Evolutionary conservation across 176 grass and related monocot genomes (phyloP).

Genomic region (Oryza punctata): DNA sequence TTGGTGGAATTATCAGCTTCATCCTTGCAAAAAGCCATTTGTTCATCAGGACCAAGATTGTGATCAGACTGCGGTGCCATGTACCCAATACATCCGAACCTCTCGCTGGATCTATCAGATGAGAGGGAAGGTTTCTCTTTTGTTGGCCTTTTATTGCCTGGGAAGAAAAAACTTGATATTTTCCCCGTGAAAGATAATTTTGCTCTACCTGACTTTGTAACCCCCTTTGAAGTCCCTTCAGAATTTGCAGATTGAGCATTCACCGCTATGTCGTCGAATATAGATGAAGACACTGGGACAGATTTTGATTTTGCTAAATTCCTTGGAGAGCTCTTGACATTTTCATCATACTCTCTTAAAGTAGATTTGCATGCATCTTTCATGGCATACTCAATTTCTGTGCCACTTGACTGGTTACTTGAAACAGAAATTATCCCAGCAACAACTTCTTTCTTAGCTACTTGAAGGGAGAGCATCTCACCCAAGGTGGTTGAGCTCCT

Average conservation of each 20-base stretch:
- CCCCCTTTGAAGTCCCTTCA: constrained; percentile 40
- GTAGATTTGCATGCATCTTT: constrained; percentile 43
- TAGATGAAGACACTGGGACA: constrained; percentile 70
- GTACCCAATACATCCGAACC: constrained; percentile 25
- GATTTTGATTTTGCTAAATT: constrained; percentile 79
- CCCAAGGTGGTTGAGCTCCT: constrained; percentile 92
- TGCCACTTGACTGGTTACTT: constrained; percentile 10
- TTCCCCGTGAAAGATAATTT: constrained; percentile 79
- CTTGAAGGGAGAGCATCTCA: constrained; percentile 83
- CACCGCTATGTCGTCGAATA: constrained; percentile 53
- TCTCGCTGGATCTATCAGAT: constrained; percentile 36
- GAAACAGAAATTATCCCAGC: constrained; percentile 22
- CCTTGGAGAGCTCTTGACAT: constrained; percentile 36
- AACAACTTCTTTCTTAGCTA: constrained; percentile 49
- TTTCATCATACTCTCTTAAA: constrained; percentile 40
- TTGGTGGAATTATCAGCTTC: constrained; percentile 29
- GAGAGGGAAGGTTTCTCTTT: constrained; percentile 56
- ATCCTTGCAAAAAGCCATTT: constrained; percentile 40
- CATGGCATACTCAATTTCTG: constrained; percentile 40
- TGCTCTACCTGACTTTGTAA: constrained; percentile 49
- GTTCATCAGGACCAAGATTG: constrained; percentile 33
- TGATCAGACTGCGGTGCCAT: constrained; percentile 11
- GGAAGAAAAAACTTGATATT: constrained; percentile 90
- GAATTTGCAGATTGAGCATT: constrained; percentile 39
- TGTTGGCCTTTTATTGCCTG: constrained; percentile 56